Evolutionary conservation across 768 basidiomycete species (phyloP), one percentile per base, ranked within the genome.

Genomic region (Cyathus striatus): DNA sequence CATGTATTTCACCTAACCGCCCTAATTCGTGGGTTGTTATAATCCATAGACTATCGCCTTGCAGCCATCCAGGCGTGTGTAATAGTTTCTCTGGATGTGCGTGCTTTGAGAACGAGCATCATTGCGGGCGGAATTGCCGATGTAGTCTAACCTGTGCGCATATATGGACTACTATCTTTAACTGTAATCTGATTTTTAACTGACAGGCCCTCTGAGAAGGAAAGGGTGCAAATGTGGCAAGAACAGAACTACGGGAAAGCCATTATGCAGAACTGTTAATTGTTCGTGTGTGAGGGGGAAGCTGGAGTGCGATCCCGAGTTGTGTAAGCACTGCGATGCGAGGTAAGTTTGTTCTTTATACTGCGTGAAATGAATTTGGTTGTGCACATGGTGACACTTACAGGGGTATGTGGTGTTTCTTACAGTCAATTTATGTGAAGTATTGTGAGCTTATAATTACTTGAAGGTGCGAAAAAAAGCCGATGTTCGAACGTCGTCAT

Each of bases 231-330:
- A 52, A 38, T 74, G 72, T 38, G 33, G 24, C 3, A 46, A 44
- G n/a, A 44, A 44, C 22, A 59, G 49, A 26, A 55, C 30, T 21
- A 25, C 40, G 16, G 24, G 18, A 17, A 20, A n/a, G 25, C 54
- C 50, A 23, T 41, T 46, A 2, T 64, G 55, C 44, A 56, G 54
- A 30, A 22, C 18, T 1, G 30, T 38, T 0, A 42, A 24, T 3
- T 81, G 78, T 49, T 26, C 52, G 1, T 81, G 80, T 56, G 40
- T 24, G 1, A 39, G 26, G 5, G 20, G 51, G 0, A 32, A 21
- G 0, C 61, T 73, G 38, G 79, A 81, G 53, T 82, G 80, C 47
- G 66, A 75, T 45, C 78, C 79, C 14, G 76, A 75, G 7, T 41
- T 73, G 4, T 82, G 80, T 51, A 23, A 48, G 0, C 50, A 36